Evolutionary conservation across 1,139 yeast genomes (phyloP).

Genomic region (Yamadazyma buinensis): DNA sequence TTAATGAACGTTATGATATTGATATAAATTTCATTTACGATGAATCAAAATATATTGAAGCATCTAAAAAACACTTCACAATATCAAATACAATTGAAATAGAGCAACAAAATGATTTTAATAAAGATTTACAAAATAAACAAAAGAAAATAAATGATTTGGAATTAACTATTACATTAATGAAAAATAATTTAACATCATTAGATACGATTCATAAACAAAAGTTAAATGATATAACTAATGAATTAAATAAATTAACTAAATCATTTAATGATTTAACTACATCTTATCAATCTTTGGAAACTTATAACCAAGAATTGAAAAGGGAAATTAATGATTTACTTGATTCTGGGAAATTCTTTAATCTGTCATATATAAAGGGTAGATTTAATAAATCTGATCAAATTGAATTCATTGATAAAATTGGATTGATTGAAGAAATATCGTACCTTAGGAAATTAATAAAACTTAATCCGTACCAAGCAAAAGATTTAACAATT

Average conservation of each 20-base stretch:
- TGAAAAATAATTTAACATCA: slow-evolving; percentile 39
- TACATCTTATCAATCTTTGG: slow-evolving; percentile 6
- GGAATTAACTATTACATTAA: slow-evolving; percentile 37
- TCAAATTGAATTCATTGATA: slow-evolving; percentile 31
- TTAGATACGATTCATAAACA: slow-evolving; percentile 21
- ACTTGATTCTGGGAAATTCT: slow-evolving; percentile 13
- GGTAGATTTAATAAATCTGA: slow-evolving; percentile 17
- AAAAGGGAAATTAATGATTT: slow-evolving; percentile 8
- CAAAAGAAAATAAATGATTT: slow-evolving; percentile 34
- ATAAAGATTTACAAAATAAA: slow-evolving; percentile 12
- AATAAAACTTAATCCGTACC: slow-evolving; percentile 6
- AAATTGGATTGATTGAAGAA: slow-evolving; percentile 33
- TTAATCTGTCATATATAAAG: slow-evolving; percentile 9
- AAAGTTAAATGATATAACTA: slow-evolving; percentile 16
- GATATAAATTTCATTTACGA: not conserved
- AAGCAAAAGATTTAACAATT: too few species aligned
- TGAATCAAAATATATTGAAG: slow-evolving; percentile 1
- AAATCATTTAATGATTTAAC: slow-evolving; percentile 6
- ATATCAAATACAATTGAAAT: not conserved
- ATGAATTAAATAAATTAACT: slow-evolving; percentile 20
- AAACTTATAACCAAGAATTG: slow-evolving; percentile 5
- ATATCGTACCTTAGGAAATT: slow-evolving; percentile 30
- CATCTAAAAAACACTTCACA: slow-evolving; percentile 3
- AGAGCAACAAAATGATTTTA: not conserved
- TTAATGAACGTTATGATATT: slow-evolving; percentile 4